Evolutionary conservation across 2,329 filamentous ascomycete species (phyloP).

Genomic region (Coniochaeta sp.): DNA sequence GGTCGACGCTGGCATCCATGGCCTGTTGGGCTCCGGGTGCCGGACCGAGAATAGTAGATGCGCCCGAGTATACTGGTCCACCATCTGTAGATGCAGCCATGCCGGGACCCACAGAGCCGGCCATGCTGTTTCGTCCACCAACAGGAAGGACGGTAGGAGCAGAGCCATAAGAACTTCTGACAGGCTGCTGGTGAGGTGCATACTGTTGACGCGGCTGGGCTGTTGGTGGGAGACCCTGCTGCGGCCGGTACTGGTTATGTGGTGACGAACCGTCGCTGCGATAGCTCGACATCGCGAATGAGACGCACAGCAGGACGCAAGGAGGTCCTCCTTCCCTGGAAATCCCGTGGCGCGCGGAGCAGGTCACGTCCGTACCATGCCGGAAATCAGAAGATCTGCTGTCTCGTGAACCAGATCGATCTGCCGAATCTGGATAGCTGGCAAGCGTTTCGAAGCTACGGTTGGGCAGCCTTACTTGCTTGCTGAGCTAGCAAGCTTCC

Average conservation of each 20-base stretch:
- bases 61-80: background rate
- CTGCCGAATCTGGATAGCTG: background rate
- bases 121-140: background rate
- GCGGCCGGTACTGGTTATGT: slow-evolving; percentile 1
- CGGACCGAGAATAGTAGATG: background rate
- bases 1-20: background rate
- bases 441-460: background rate
- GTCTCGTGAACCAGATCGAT: background rate
- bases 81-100: background rate
- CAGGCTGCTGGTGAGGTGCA: background rate
- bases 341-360: background rate
- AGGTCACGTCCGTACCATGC: background rate
- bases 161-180: background rate
- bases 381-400: background rate
- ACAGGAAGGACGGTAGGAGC: background rate
- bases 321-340: background rate
- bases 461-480: background rate
- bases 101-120: background rate
- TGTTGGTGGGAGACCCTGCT: background rate
- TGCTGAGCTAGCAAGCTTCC: background rate
- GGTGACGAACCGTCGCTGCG: background rate
- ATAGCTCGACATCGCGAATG: background rate
- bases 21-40: background rate
- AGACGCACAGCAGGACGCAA: background rate
- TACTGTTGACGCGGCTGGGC: background rate